Percentiles rank a stretch among this genome's conserved stretches.
Evolutionary conservation across 805 yeast genomes (phyloP).

Genomic region (Blastobotrys chiropterorum): DNA sequence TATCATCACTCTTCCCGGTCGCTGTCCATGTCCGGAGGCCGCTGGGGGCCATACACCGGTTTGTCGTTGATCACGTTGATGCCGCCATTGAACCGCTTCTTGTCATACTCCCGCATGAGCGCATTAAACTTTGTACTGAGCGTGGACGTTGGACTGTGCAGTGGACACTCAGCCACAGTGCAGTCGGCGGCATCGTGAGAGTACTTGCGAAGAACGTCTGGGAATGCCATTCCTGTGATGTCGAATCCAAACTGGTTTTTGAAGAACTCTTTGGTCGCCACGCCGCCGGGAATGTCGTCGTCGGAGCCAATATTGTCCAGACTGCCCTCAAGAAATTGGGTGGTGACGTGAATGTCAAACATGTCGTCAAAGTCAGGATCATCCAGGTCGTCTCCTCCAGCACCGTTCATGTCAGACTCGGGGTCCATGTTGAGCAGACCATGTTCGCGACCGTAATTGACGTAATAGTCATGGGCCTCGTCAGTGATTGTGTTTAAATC

Average conservation of each 20-base stretch:
- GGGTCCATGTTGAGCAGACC: not conserved
- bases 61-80: too few relatives aligned
- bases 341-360: too few relatives aligned
- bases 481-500: too few relatives aligned
- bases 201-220: not conserved
- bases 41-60: constrained; percentile 1
- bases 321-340: too few relatives aligned
- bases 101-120: not conserved
- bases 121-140: not conserved
- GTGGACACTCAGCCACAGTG: constrained; percentile 3
- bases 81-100: too few relatives aligned
- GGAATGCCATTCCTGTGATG: constrained; percentile 10
- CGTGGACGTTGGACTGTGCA: constrained; percentile 4
- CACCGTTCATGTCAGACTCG: not conserved
- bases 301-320: too few relatives aligned
- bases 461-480: too few relatives aligned
- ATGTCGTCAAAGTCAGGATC: not conserved
- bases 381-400: not conserved
- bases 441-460: too few relatives aligned
- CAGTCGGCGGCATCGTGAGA: not conserved
- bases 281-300: not conserved
- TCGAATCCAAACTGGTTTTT: constrained; percentile 11
- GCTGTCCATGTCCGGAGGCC: constrained; percentile 5
- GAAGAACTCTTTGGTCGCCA: constrained; percentile 8
- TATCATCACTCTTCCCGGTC: not conserved